phyloP scores from a whole-genome alignment of 139 green algal genomes.

The Monoraphidium neglectum region DNA sequence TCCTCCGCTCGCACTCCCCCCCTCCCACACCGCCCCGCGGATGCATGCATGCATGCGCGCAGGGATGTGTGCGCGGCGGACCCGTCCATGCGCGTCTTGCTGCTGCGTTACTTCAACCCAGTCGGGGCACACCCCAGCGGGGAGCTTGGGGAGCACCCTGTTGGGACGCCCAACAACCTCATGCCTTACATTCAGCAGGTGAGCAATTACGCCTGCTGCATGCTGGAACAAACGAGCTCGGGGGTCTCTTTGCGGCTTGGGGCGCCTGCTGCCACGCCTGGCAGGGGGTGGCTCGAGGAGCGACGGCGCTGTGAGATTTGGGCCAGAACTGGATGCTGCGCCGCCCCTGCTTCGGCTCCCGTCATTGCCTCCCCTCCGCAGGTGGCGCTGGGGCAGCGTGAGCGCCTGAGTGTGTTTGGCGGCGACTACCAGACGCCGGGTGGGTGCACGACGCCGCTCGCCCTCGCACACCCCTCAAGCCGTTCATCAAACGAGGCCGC shows the following conservation, averaged over 20 bases:
- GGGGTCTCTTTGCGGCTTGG: no score
- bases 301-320: no score
- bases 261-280: no score
- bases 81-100: constrained; percentile 84
- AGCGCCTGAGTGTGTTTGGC: constrained; percentile 92
- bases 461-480: no score
- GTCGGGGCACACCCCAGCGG: constrained; percentile 87
- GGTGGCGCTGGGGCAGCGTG: constrained; percentile 88
- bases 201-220: no score
- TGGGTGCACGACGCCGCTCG: no score
- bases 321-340: no score
- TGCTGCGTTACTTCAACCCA: constrained; percentile 96
- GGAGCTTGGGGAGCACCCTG: constrained; percentile 93
- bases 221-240: no score
- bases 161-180: constrained; percentile 98
- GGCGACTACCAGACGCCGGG: constrained; percentile 89
- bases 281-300: no score
- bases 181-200: constrained; percentile 98
- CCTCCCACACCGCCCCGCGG: no score
- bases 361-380: constrained; percentile 23
- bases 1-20: no score
- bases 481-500: no score
- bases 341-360: background rate
- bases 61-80: constrained; percentile 60
- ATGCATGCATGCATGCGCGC: background rate